Evolutionary conservation across 106 monocot species (phyloP).

Genomic region (Apostasia ramifera): DNA sequence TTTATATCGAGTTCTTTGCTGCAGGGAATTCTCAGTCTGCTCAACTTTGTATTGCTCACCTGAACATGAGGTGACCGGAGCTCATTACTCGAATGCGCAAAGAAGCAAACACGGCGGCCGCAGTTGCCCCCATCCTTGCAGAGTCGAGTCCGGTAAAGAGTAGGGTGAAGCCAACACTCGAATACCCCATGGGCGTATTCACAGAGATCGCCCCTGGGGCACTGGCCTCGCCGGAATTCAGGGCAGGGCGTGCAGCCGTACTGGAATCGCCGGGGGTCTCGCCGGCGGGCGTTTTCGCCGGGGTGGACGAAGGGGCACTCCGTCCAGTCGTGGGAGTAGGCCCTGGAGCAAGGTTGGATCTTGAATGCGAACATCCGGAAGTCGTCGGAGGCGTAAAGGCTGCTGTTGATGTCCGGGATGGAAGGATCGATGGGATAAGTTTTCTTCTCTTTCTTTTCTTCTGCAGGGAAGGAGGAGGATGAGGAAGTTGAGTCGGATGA

Average conservation of each 20-base stretch:
- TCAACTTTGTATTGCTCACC: conserved; percentile 42
- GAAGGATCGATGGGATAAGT: conserved; percentile 52
- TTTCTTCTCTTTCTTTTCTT: conserved; percentile 28
- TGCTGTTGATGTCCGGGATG: conserved; percentile 61
- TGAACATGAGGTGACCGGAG: conserved; percentile 46
- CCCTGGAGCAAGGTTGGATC: conserved; percentile 61
- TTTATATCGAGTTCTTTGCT: too few relatives aligned
- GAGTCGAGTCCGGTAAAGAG: conserved; percentile 60
- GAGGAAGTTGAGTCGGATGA: conserved; percentile 14
- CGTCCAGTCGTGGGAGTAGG: conserved; percentile 79
- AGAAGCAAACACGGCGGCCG: conserved; percentile 56
- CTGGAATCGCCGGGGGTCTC: conserved; percentile 62
- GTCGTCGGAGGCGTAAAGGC: conserved; percentile 57
- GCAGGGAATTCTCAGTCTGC: conserved; percentile 35
- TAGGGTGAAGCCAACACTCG: conserved; percentile 78
- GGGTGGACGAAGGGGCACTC: conserved; percentile 83
- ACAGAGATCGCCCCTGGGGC: conserved; percentile 50
- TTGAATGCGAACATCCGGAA: conserved; percentile 78
- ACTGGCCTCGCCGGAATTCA: conserved; percentile 56
- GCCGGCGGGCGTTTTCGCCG: conserved; percentile 60
- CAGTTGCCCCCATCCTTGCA: conserved; percentile 58
- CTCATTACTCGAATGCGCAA: conserved; percentile 57
- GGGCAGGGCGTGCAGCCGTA: conserved; percentile 72
- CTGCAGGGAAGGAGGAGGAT: conserved; percentile 11
- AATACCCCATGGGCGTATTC: conserved; percentile 79